Percentiles rank a stretch among this genome's conserved stretches.
These are phyloP conservation scores for Phlebiopsis gigantea DNA, from an alignment of 768 basidiomycete genomes.

Conservation along the genomic window DNA sequence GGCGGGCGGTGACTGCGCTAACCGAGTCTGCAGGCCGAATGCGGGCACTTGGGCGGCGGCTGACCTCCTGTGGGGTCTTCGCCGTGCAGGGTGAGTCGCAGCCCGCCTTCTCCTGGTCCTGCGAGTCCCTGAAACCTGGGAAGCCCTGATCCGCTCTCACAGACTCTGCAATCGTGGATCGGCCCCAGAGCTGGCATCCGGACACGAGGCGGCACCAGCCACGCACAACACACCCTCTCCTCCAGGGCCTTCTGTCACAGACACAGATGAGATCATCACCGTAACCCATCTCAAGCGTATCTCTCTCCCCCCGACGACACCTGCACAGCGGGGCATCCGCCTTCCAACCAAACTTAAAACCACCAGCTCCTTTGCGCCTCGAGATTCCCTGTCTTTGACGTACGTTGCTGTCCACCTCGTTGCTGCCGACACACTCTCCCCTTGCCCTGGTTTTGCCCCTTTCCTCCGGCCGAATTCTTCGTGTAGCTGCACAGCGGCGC, in stretches of 20 bases:
- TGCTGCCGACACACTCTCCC: background rate
- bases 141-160: slow-evolving; percentile 10
- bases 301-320: background rate
- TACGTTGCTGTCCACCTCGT: slow-evolving; percentile 4
- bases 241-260: background rate
- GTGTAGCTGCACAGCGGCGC: background rate
- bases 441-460: slow-evolving; percentile 5
- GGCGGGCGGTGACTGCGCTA: background rate
- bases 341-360: background rate
- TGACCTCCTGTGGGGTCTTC: background rate
- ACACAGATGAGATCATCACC: slow-evolving; percentile 2
- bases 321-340: background rate
- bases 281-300: background rate
- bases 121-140: slow-evolving; percentile 6
- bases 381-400: background rate
- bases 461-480: background rate
- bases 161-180: background rate
- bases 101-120: background rate
- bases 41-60: background rate
- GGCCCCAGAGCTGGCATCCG: slow-evolving; percentile 1
- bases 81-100: background rate
- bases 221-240: slow-evolving; percentile 6
- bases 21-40: slow-evolving; percentile 2
- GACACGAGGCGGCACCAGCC: slow-evolving; percentile 10
- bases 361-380: background rate